Evolutionary conservation across 2,329 filamentous ascomycete genomes (phyloP).

Genomic region (Ramichloridium luteum): DNA sequence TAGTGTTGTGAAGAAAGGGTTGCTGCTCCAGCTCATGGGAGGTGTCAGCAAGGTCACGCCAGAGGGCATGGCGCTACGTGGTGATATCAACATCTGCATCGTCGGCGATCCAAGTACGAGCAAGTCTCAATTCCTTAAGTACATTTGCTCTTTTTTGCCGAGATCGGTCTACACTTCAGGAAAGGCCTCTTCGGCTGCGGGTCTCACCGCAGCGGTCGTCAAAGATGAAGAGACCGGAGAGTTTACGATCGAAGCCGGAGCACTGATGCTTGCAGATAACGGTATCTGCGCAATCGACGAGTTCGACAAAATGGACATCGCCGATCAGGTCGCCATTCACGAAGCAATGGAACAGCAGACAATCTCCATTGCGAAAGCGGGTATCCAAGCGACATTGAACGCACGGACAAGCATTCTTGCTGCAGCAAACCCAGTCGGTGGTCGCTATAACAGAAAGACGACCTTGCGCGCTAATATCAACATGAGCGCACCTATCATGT

Average conservation of each 20-base stretch:
- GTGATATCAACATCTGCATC: constrained; percentile 97
- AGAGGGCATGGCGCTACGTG: constrained; percentile 89
- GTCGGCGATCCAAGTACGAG: constrained; percentile 94
- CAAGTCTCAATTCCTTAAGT: constrained; percentile 97
- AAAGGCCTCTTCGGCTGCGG: constrained; percentile 91
- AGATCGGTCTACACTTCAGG: constrained; percentile 95
- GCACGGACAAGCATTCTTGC: constrained; percentile 90
- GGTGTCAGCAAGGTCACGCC: constrained; percentile 84
- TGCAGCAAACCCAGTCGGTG: constrained; percentile 88
- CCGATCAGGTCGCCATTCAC: constrained; percentile 95
- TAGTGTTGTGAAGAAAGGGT: constrained; percentile 92
- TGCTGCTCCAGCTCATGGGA: constrained; percentile 89
- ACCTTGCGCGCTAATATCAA: constrained; percentile 93
- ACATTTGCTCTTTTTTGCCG: constrained; percentile 92
- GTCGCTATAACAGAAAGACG: constrained; percentile 93
- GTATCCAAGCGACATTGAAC: constrained; percentile 94
- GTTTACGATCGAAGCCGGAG: constrained; percentile 96
- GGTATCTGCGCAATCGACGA: constrained; percentile 98
- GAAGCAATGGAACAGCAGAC: constrained; percentile 99
- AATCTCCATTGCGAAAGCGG: constrained; percentile 95
- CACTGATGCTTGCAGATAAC: constrained; percentile 91
- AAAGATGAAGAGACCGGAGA: constrained; percentile 98
- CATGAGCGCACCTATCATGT: constrained; percentile 99
- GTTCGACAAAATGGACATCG: constrained; percentile 99
- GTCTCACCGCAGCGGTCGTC: constrained; percentile 91